A percentile compares a stretch with the other conserved stretches of the same genome.
phyloP scores from a whole-genome alignment of 768 basidiomycete genomes.

The Lepiota venenata region DNA sequence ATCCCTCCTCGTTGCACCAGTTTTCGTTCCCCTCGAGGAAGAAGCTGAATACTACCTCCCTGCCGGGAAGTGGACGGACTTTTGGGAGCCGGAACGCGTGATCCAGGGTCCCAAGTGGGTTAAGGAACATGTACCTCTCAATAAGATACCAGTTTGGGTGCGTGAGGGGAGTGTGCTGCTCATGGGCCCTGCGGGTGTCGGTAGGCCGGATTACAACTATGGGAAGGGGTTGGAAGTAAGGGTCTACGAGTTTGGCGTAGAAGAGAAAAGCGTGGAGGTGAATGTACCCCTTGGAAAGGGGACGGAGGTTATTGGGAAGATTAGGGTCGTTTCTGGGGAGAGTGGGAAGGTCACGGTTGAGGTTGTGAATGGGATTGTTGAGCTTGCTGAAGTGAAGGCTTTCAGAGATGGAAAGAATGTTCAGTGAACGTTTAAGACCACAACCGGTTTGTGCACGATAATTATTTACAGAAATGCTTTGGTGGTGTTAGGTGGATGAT shows the following conservation, averaged over 20 bases:
- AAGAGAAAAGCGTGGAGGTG: constrained; percentile 27
- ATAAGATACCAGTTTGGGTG: constrained; percentile 67
- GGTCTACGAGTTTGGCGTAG: constrained; percentile 50
- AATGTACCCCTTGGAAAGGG: constrained; percentile 44
- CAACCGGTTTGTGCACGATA: too few relatives aligned
- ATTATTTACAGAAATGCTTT: too few relatives aligned
- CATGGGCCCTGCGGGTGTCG: constrained; percentile 49
- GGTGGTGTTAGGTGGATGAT: too few relatives aligned
- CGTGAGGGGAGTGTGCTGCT: constrained; percentile 53
- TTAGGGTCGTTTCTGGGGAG: constrained; percentile 26
- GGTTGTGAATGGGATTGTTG: constrained; percentile 10
- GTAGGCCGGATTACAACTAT: constrained; percentile 62
- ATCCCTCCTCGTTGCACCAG: constrained; percentile 58
- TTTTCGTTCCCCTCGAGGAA: constrained; percentile 52
- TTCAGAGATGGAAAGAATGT: not conserved
- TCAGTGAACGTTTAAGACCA: not conserved
- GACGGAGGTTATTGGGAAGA: constrained; percentile 33
- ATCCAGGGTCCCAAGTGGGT: constrained; percentile 61
- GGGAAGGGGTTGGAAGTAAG: constrained; percentile 44
- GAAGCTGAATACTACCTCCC: constrained; percentile 60
- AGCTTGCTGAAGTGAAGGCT: constrained; percentile 5
- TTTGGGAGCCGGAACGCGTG: constrained; percentile 51
- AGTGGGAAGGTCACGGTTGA: constrained; percentile 7
- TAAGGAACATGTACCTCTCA: constrained; percentile 56
- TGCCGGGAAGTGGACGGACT: constrained; percentile 57